Evolutionary conservation across 2,329 filamentous ascomycete species (phyloP).

Genomic region (Fusarium tuaranense): DNA sequence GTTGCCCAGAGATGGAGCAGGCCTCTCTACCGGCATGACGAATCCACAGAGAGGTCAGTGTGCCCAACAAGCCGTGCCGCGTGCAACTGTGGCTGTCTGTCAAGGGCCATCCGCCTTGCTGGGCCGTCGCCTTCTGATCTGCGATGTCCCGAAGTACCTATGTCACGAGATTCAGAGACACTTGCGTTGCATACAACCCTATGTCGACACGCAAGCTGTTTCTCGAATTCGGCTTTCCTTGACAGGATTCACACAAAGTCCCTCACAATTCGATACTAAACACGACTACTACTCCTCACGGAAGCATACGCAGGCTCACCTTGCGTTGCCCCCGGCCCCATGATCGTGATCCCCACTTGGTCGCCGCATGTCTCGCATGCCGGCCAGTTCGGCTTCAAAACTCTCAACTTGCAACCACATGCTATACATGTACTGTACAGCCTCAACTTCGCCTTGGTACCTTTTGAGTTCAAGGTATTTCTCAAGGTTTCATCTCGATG

Average conservation of each 20-base stretch:
- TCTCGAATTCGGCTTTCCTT: neutral
- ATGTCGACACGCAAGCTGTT: neutral
- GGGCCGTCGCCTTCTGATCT: constrained; percentile 1
- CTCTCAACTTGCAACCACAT: constrained; percentile 2
- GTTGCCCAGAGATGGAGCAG: neutral
- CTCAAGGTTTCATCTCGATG: neutral
- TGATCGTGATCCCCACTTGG: constrained; percentile 23
- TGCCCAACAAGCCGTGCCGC: neutral
- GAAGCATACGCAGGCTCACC: neutral
- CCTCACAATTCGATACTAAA: neutral
- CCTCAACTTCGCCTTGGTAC: neutral
- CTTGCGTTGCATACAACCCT: neutral
- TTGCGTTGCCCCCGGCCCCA: constrained; percentile 12
- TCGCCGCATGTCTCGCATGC: constrained; percentile 8
- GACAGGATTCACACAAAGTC: neutral
- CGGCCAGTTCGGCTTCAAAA: constrained; percentile 5
- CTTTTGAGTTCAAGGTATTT: constrained; percentile 1
- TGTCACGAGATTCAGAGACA: neutral
- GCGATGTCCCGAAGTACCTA: neutral
- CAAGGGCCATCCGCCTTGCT: constrained; percentile 1
- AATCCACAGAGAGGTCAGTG: neutral
- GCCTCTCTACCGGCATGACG: neutral
- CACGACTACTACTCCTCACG: neutral
- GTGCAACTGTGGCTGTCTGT: constrained; percentile 8
- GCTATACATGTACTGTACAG: neutral